Evolutionary conservation across 1,139 yeast species (phyloP).

Genomic region (Nakaseomyces bracarensis): DNA sequence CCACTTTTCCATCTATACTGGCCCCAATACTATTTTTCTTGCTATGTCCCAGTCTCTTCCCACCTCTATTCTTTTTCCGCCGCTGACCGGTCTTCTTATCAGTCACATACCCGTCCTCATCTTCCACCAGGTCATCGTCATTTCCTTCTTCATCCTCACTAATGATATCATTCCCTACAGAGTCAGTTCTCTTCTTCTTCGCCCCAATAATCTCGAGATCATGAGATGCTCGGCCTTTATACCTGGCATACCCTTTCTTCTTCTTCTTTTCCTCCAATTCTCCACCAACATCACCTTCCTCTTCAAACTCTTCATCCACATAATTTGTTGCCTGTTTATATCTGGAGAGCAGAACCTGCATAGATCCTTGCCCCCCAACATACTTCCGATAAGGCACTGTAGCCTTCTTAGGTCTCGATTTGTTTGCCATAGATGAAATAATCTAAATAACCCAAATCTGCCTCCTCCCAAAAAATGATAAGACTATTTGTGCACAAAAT

Average conservation of each 20-base stretch:
- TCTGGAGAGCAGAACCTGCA: slow-evolving; percentile 7
- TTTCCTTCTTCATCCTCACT: not conserved
- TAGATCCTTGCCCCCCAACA: slow-evolving; percentile 51
- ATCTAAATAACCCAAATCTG: too few relatives aligned
- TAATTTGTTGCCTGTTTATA: slow-evolving; percentile 6
- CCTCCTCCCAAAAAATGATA: not conserved
- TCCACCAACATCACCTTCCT: not conserved
- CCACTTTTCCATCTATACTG: not conserved
- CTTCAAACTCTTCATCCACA: slow-evolving; percentile 29
- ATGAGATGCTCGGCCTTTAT: not conserved
- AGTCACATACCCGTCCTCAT: not conserved
- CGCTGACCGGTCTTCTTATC: not conserved
- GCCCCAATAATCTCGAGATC: slow-evolving; percentile 5
- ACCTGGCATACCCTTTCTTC: slow-evolving; percentile 5
- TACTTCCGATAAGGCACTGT: slow-evolving; percentile 71
- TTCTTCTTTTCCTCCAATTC: not conserved
- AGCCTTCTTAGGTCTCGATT: slow-evolving; percentile 73
- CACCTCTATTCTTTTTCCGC: not conserved
- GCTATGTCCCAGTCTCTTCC: not conserved
- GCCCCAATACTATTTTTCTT: not conserved
- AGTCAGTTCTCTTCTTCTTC: slow-evolving; percentile 2
- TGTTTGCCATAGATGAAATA: slow-evolving; percentile 55
- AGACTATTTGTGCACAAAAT: too few relatives aligned
- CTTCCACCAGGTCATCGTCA: not conserved
- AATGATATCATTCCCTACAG: slow-evolving; percentile 4